These are phyloP conservation scores for Amanita polypyramis DNA, from an alignment of 768 basidiomycete species.

Conservation along the genomic window DNA sequence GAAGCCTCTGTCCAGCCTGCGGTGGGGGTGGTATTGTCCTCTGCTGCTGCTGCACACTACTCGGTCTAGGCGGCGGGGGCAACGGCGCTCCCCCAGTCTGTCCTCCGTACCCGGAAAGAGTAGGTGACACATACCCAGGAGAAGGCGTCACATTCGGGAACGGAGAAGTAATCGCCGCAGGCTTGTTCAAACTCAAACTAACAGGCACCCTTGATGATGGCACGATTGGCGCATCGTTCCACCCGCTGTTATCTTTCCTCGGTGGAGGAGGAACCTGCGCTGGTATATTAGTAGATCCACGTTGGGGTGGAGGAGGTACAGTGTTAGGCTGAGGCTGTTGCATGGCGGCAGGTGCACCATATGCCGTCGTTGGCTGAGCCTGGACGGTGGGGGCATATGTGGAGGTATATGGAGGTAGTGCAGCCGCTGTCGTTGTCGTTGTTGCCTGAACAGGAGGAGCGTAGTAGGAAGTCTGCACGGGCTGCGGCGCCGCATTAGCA, in stretches of 20 bases:
- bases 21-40: constrained; percentile 22
- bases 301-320: constrained; percentile 37
- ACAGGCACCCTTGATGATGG: constrained; percentile 42
- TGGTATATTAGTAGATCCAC: constrained; percentile 19
- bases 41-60: constrained; percentile 42
- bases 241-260: constrained; percentile 65
- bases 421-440: constrained; percentile 4
- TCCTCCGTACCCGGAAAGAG: constrained; percentile 33
- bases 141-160: constrained; percentile 62
- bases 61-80: constrained; percentile 58
- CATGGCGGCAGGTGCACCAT: background rate
- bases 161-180: constrained; percentile 71
- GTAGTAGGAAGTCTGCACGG: constrained; percentile 9
- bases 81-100: constrained; percentile 26
- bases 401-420: constrained; percentile 6
- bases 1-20: constrained; percentile 12
- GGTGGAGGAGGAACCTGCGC: constrained; percentile 37
- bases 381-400: constrained; percentile 25
- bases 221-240: constrained; percentile 81
- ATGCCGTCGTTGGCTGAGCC: constrained; percentile 23
- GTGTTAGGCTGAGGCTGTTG: constrained; percentile 25
- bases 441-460: constrained; percentile 4
- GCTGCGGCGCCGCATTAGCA: constrained; percentile 9
- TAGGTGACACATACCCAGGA: constrained; percentile 35
- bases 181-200: constrained; percentile 38